Conservation (phyloP, 805 yeast species). For the Lipomyces spencermartinsiae region DNA sequence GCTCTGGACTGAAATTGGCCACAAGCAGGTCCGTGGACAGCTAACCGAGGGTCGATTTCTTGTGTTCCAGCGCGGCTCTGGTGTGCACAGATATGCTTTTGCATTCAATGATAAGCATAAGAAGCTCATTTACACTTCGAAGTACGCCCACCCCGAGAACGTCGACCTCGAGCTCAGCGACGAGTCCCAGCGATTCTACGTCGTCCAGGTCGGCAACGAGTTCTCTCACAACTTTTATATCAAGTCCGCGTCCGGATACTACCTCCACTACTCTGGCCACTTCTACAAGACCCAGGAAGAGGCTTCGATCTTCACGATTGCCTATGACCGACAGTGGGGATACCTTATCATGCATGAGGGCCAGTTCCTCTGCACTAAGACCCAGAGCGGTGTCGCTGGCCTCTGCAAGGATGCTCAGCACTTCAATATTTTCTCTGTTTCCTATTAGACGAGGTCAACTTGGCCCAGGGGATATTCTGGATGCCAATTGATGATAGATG, state of each 20-base stretch:
- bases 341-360: slow-evolving; percentile 6
- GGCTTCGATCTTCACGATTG: slow-evolving; percentile 6
- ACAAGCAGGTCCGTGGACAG: slow-evolving; percentile 39
- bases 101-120: not conserved
- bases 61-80: slow-evolving; percentile 19
- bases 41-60: slow-evolving; percentile 42
- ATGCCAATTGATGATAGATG: not conserved
- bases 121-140: not conserved
- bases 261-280: slow-evolving; percentile 13
- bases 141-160: not conserved
- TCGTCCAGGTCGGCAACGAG: slow-evolving; percentile 32
- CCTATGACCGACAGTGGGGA: not conserved
- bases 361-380: not conserved
- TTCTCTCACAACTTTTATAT: slow-evolving; percentile 25
- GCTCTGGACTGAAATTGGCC: slow-evolving; percentile 39
- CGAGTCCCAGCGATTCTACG: slow-evolving; percentile 15
- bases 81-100: slow-evolving; percentile 2
- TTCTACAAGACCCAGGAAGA: slow-evolving; percentile 3
- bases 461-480: not conserved
- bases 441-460: not conserved
- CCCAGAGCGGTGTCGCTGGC: not conserved
- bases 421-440: not conserved
- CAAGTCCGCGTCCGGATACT: slow-evolving; percentile 16
- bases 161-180: not conserved
- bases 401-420: not conserved